Evolutionary conservation across 2,329 filamentous ascomycete species (phyloP).

Genomic region (Xylaria multiplex): DNA sequence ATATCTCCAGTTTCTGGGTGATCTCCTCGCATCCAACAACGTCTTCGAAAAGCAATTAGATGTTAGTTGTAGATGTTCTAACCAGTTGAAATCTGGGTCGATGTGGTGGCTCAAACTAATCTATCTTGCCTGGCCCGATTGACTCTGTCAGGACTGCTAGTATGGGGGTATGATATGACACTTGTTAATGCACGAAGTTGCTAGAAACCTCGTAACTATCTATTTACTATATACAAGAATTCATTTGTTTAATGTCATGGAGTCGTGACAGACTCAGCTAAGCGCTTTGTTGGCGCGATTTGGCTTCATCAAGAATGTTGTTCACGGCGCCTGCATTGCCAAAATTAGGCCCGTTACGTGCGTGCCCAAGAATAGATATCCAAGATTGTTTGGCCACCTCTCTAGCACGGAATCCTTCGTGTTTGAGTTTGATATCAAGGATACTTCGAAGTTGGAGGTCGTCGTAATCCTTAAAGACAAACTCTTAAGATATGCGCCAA

Average conservation of each 20-base stretch:
- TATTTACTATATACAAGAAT: too few relatives aligned
- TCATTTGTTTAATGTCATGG: too few relatives aligned
- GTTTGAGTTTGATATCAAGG: constrained; percentile 69
- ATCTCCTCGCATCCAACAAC: constrained; percentile 56
- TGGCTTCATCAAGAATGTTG: constrained; percentile 69
- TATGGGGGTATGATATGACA: too few relatives aligned
- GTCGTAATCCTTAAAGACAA: constrained; percentile 75
- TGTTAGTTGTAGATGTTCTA: constrained; percentile 53
- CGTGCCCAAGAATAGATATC: constrained; percentile 68
- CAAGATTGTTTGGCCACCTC: constrained; percentile 63
- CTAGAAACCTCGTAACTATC: too few relatives aligned
- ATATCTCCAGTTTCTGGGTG: constrained; percentile 49
- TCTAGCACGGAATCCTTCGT: constrained; percentile 63
- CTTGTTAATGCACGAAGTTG: too few relatives aligned
- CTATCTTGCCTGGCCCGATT: constrained; percentile 38
- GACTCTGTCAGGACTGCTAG: background rate
- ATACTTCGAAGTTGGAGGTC: constrained; percentile 68
- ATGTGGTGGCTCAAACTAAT: constrained; percentile 54
- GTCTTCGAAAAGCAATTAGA: constrained; percentile 44
- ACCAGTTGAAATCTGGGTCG: constrained; percentile 62
- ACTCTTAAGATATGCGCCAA: constrained; percentile 71
- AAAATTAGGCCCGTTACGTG: constrained; percentile 72
- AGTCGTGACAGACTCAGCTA: constrained; percentile 22
- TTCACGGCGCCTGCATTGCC: constrained; percentile 81
- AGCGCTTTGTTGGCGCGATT: constrained; percentile 60